Evolutionary conservation across 2,329 filamentous ascomycete genomes (phyloP).

Genomic region (Leptographium flavum): DNA sequence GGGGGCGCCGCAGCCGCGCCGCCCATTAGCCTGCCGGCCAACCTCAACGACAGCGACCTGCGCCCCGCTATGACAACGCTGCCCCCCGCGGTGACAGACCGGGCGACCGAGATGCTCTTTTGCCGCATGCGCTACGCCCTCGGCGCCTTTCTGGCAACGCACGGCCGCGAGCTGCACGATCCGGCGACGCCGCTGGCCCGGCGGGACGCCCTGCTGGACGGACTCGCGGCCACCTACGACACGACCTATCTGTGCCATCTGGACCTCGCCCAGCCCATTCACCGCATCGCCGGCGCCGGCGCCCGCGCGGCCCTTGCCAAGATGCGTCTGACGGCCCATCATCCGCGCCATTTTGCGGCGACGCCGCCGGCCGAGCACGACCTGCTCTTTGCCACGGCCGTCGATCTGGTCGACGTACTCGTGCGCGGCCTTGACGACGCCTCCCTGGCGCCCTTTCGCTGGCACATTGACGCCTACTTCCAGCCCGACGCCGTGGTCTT

Average conservation of each 20-base stretch:
- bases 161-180: slow-evolving; percentile 14
- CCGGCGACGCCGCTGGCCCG: slow-evolving; percentile 8
- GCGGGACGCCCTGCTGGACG: slow-evolving; percentile 16
- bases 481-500: slow-evolving; percentile 13
- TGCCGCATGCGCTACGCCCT: slow-evolving; percentile 27
- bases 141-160: slow-evolving; percentile 23
- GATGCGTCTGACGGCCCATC: slow-evolving; percentile 14
- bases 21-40: slow-evolving; percentile 22
- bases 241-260: slow-evolving; percentile 17
- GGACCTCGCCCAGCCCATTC: slow-evolving; percentile 20
- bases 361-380: slow-evolving; percentile 13
- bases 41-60: slow-evolving; percentile 36
- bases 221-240: slow-evolving; percentile 14
- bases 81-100: slow-evolving; percentile 23
- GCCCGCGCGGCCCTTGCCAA: slow-evolving; percentile 12
- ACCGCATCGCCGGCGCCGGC: slow-evolving; percentile 12
- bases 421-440: slow-evolving; percentile 7
- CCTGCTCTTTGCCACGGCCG: slow-evolving; percentile 11
- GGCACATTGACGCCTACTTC: slow-evolving; percentile 14
- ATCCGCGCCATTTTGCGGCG: slow-evolving; percentile 11
- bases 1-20: too few relatives aligned
- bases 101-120: slow-evolving; percentile 37
- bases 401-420: slow-evolving; percentile 12
- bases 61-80: slow-evolving; percentile 26
- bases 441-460: slow-evolving; percentile 10